phyloP scores from a whole-genome alignment of 495 filamentous ascomycete genomes.

The Podospora tetraspora region DNA sequence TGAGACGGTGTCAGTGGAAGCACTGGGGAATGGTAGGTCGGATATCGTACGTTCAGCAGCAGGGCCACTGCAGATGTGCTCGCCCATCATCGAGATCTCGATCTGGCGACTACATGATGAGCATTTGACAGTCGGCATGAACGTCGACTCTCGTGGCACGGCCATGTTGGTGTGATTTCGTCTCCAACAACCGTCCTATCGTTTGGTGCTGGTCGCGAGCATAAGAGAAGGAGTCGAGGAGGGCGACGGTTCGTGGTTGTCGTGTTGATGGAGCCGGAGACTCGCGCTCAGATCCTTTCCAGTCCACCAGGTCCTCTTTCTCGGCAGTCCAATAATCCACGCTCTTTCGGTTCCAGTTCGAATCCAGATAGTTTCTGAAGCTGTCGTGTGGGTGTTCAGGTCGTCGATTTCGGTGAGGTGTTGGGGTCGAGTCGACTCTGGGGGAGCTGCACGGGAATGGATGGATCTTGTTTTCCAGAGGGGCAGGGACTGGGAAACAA shows the following conservation, averaged over 20 bases:
- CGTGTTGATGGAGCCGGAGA: not conserved
- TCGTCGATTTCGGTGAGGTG: not conserved
- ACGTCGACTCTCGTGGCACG: conserved; percentile 55
- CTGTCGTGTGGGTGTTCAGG: not conserved
- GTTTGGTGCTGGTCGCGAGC: conserved; percentile 9
- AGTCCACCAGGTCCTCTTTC: not conserved
- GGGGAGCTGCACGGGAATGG: conserved; percentile 8
- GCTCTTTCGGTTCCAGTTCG: not conserved
- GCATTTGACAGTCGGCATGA: conserved; percentile 92
- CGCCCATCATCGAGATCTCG: conserved; percentile 86
- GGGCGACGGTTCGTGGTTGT: not conserved
- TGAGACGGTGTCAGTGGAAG: conserved; percentile 18
- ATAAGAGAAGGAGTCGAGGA: conserved; percentile 9
- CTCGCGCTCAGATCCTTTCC: not conserved
- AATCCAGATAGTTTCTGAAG: not conserved
- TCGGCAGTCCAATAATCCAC: not conserved
- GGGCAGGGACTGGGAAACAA: conserved; percentile 15
- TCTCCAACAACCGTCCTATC: conserved; percentile 19
- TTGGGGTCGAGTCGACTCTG: not conserved
- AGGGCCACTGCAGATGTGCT: conserved; percentile 64
- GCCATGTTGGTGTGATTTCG: conserved; percentile 36
- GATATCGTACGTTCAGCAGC: conserved; percentile 36
- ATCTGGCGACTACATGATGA: conserved; percentile 81
- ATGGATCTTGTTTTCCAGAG: conserved; percentile 23
- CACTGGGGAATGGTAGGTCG: not conserved